Conservation (phyloP, 805 yeast genomes). For the Maudiozyma saulgeensis region DNA sequence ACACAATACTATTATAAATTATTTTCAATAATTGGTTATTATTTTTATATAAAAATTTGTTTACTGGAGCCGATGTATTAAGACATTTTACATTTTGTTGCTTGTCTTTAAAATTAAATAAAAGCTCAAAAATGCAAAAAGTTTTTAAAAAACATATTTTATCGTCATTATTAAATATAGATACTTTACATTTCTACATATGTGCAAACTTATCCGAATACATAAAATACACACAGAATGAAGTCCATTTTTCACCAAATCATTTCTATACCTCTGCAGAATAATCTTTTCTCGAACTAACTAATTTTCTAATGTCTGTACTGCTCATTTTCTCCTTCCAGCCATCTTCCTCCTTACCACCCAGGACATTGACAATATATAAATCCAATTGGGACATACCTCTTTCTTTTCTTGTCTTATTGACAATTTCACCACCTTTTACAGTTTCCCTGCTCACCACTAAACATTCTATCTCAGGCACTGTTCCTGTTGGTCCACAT, state of each 20-base stretch:
- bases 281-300: slow-evolving; percentile 6
- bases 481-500: slow-evolving; percentile 86
- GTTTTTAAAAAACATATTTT: no score
- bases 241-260: not conserved
- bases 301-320: slow-evolving; percentile 53
- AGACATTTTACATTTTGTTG: no score
- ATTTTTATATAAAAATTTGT: no score
- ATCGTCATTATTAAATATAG: no score
- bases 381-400: slow-evolving; percentile 45
- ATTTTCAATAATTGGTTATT: no score
- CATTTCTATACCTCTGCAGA: not conserved
- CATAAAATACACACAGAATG: no score
- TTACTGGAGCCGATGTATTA: no score
- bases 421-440: slow-evolving; percentile 65
- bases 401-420: slow-evolving; percentile 48
- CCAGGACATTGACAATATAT: slow-evolving; percentile 53
- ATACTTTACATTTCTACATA: no score
- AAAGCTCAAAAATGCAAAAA: no score
- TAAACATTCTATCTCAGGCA: slow-evolving; percentile 65
- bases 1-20: no score
- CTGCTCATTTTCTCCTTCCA: slow-evolving; percentile 77
- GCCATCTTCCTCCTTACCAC: slow-evolving; percentile 45
- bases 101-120: no score
- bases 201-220: no score
- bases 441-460: slow-evolving; percentile 75